Evolutionary conservation across 805 yeast genomes (phyloP), one percentile per base, ranked within the genome.

Genomic region (Kodamaea jinghongensis): DNA sequence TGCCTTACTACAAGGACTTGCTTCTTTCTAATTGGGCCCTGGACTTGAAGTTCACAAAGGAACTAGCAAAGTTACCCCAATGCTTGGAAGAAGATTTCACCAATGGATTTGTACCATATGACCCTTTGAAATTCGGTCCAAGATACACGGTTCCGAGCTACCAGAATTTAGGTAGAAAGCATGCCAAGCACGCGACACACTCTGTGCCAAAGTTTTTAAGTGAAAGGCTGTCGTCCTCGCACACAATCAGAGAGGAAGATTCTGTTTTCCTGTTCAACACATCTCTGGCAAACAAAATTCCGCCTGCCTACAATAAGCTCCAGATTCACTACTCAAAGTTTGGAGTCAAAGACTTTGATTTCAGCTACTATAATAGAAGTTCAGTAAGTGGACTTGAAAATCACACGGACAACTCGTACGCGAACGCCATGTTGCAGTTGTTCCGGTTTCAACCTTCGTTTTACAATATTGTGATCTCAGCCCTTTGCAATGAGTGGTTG

Each of bases 331-430:
- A 90, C 60, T 85, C 95, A 41, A 82, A 78, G 51, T 91, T 88
- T 60, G 99, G 99, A 17, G 89, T 93, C 22, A 88, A 84, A 50
- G 96, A 89, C 59, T 93, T 93, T 63, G 96, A 91, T 63, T 91
- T 93, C 57, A 81, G 77, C 39, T 83, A 81, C 51, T 91, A 84
- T 67, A 91, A 91, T 56, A 70, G 71, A 28, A 85, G 97, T 0
- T 45, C 54, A 1, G 57, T 47, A 36, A 78, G 97, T 2, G 97
- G 98, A 0, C 68, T 91, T n/a, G 98, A 93, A 58, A 83, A 89
- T 7, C 93, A 89, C 54, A 73, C 84, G 8, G 86, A 83, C 38
- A 86, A 86, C 50, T 75, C 93, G 0, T 78, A 84, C 43, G 54
- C 64, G 26, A 93, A 93, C 58, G 71, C 96, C 0, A 60, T 89